Percentiles rank a stretch among this genome's conserved stretches.
phyloP scores from a whole-genome alignment of 345 rosid species.

The Syzygium jambos region DNA sequence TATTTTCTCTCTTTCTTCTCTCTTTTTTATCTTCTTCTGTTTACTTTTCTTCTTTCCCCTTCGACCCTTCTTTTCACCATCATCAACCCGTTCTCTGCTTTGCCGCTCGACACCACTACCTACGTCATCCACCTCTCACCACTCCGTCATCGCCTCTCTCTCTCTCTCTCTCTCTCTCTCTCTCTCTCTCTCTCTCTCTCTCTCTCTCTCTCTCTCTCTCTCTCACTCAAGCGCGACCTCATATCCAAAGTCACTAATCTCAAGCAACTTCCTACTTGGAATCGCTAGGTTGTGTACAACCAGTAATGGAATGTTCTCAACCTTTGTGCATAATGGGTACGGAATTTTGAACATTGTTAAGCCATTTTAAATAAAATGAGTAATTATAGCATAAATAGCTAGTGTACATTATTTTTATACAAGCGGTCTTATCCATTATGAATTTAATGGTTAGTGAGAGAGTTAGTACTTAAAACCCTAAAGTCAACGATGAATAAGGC shows the following conservation, averaged over 20 bases:
- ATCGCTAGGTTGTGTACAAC: not conserved
- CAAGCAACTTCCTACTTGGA: not conserved
- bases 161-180: not conserved
- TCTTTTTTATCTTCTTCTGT: not conserved
- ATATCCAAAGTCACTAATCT: not conserved
- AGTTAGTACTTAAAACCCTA: not conserved
- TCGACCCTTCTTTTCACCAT: not conserved
- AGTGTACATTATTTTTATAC: not conserved
- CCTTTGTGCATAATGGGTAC: not conserved
- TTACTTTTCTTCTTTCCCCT: not conserved
- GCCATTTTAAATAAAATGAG: not conserved
- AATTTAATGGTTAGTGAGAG: not conserved
- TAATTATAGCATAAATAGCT: not conserved
- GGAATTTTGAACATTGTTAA: not conserved
- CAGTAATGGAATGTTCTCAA: not conserved
- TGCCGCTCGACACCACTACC: not conserved
- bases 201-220: not conserved
- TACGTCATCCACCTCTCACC: not conserved
- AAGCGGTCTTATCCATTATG: not conserved
- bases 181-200: not conserved
- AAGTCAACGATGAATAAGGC: not conserved
- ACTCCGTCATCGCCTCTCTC: not conserved
- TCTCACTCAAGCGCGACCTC: not conserved
- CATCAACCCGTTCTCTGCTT: not conserved
- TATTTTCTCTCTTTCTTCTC: not conserved